A percentile compares a stretch with the other conserved stretches of the same genome.
These are phyloP conservation scores for Populus hybrid DNA, from an alignment of 441 rosid species.

Conservation along the genomic window DNA sequence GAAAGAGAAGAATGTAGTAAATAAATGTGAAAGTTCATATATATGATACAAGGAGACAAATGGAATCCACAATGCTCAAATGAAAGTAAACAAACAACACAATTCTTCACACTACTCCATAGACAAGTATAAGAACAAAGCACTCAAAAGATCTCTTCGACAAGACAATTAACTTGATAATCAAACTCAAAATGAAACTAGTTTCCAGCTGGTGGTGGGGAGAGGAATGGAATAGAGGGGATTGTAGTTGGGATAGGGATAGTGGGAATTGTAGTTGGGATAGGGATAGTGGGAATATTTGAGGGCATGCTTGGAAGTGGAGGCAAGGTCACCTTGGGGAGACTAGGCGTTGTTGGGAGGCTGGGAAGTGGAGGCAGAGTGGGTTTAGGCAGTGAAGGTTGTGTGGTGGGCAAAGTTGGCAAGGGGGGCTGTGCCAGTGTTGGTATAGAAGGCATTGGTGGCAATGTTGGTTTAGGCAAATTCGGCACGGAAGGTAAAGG, in stretches of 20 bases:
- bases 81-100: too few species aligned
- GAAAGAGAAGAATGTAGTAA: too few species aligned
- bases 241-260: slow-evolving; percentile 11
- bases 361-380: slow-evolving; percentile 30
- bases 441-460: slow-evolving; percentile 26
- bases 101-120: too few species aligned
- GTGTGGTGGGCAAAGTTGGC: slow-evolving; percentile 14
- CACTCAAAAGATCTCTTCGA: too few species aligned
- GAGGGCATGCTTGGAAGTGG: slow-evolving; percentile 25
- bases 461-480: slow-evolving; percentile 23
- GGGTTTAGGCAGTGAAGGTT: slow-evolving; percentile 4
- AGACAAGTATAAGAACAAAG: too few species aligned
- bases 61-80: too few species aligned
- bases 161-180: too few species aligned
- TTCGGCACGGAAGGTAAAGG: slow-evolving; percentile 24
- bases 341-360: slow-evolving; percentile 15
- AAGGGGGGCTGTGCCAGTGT: slow-evolving; percentile 19
- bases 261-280: slow-evolving; percentile 14
- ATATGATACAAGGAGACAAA: too few species aligned
- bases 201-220: slow-evolving; percentile 9
- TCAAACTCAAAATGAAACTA: background rate
- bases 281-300: slow-evolving; percentile 18
- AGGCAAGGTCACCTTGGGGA: slow-evolving; percentile 24
- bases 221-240: slow-evolving; percentile 11
- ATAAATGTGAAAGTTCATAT: too few species aligned